A percentile compares a stretch with the other conserved stretches of the same genome.
Evolutionary conservation across 306 rosid genomes (phyloP).

Genomic region (Gleditsia sinensis): DNA sequence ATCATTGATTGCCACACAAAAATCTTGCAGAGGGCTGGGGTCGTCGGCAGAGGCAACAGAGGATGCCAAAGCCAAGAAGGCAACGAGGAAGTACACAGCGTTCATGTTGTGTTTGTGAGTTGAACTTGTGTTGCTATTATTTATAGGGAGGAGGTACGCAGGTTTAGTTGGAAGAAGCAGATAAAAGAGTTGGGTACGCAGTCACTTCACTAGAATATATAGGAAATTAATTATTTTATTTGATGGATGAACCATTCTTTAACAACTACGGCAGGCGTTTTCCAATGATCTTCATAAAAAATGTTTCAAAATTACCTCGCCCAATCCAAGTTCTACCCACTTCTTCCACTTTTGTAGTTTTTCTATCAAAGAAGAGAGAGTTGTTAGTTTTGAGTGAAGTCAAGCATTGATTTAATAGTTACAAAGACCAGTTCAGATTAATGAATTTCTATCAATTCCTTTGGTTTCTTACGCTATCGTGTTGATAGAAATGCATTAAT

Average conservation of each 20-base stretch:
- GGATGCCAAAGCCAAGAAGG: slow-evolving; percentile 29
- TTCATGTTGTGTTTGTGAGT: slow-evolving; percentile 13
- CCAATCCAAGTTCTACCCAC: neutral
- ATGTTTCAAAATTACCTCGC: neutral
- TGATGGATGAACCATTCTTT: neutral
- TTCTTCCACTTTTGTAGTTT: too few species aligned
- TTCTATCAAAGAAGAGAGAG: too few species aligned
- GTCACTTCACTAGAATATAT: too few species aligned
- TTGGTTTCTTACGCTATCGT: too few species aligned
- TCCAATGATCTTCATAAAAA: neutral
- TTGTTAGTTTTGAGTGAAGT: too few species aligned
- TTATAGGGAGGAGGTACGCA: slow-evolving; percentile 1
- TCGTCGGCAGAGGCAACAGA: slow-evolving; percentile 39
- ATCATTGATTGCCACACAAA: slow-evolving; percentile 46
- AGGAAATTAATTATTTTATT: neutral
- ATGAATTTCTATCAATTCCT: too few species aligned
- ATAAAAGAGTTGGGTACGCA: neutral
- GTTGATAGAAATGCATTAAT: too few species aligned
- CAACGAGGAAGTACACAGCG: slow-evolving; percentile 6
- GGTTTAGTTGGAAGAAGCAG: neutral
- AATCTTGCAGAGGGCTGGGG: slow-evolving; percentile 45
- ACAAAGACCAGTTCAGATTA: too few species aligned
- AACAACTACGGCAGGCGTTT: neutral
- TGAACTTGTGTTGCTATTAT: slow-evolving; percentile 13
- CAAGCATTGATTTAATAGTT: too few species aligned